Base-by-base conservation (phyloP, 805 yeast genomes). In the Debaryomyces tyrocola region DNA sequence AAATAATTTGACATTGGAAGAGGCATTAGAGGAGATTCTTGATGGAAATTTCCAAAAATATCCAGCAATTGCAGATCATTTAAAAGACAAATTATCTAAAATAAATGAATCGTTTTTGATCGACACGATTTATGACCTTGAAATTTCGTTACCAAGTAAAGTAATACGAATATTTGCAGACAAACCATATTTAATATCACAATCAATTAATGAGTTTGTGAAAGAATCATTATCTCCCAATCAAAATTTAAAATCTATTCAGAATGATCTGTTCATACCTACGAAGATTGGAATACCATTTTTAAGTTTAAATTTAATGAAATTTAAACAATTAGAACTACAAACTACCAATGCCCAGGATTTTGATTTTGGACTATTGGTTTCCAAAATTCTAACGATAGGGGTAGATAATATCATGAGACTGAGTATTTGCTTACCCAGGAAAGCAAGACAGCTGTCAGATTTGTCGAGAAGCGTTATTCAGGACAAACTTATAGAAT, bases 401-500 rank as follows among this genome's bases (percentile, higher is more conserved):
- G 50, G 50, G 6, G 15, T 40, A 29, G 7, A 37, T 14, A 20
- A 20, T 8, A 21, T 37, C 5, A 24, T n/a, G 28, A 37, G n/a
- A 8, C 28, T 12, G 20, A 14, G 8, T 20, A 9, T 24, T 12
- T 20, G 11, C 6, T 10, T 10, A 6, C 14, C 7, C 14, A 37
- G 17, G 2, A 3, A 37, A n/a, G 29, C 17, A 20, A 20, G 12
- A 4, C 33, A 20, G 14, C 7, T 2, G 18, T 17, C 18, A 17
- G 10, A 37, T 37, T 20, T 37, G 9, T 51, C 56, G 17, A 45
- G 56, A 37, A 18, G 39, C 8, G 45, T 37, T 4, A 28, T 54
- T 11, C 54, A 52, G 28, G 40, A 52, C 21, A 35, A 41, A 8
- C 46, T 55, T 21, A 47, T 53, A 3, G 12, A 27, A 8, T 31